These are phyloP conservation scores for Crithidia acanthocephali DNA, from an alignment of 208 protist genomes.

Conservation along the genomic window DNA sequence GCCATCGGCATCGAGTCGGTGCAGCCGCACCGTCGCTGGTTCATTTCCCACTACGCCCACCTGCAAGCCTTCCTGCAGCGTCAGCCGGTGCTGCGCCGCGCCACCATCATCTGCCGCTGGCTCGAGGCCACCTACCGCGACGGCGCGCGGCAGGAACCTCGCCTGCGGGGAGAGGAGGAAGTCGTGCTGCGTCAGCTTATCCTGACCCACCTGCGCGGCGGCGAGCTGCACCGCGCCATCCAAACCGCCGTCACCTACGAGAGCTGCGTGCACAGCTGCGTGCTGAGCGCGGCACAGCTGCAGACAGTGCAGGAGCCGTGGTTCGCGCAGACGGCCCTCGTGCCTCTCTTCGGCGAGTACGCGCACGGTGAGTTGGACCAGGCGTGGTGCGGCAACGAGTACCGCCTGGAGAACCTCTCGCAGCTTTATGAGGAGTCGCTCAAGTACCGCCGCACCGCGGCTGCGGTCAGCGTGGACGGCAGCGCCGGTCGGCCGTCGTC, in stretches of 20 bases:
- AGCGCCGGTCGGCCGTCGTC: slow-evolving; percentile 3
- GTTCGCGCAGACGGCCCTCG: slow-evolving; percentile 53
- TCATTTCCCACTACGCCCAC: slow-evolving; percentile 74
- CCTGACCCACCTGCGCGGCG: slow-evolving; percentile 69
- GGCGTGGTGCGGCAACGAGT: slow-evolving; percentile 72
- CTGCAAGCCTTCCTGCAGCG: slow-evolving; percentile 74
- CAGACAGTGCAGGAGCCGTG: slow-evolving; percentile 79
- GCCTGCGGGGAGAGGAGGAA: slow-evolving; percentile 54
- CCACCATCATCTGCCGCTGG: slow-evolving; percentile 74
- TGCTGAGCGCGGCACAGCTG: slow-evolving; percentile 81
- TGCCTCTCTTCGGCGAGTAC: slow-evolving; percentile 89
- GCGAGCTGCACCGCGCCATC: slow-evolving; percentile 70
- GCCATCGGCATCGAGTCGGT: slow-evolving; percentile 61
- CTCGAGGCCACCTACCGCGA: slow-evolving; percentile 70
- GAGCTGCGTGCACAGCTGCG: slow-evolving; percentile 76
- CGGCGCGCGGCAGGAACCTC: slow-evolving; percentile 31
- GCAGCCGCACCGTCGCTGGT: slow-evolving; percentile 82
- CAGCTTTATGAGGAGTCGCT: slow-evolving; percentile 76
- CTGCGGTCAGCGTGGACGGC: neutral
- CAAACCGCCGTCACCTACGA: slow-evolving; percentile 48
- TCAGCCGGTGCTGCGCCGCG: slow-evolving; percentile 59
- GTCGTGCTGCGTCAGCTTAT: slow-evolving; percentile 74
- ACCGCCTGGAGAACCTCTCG: slow-evolving; percentile 72
- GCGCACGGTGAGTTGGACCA: slow-evolving; percentile 63
- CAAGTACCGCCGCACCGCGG: slow-evolving; percentile 14